Evolutionary conservation across 2,329 filamentous ascomycete species (phyloP), one percentile per base, ranked within the genome.

Genomic region (Alternaria gansuensis): DNA sequence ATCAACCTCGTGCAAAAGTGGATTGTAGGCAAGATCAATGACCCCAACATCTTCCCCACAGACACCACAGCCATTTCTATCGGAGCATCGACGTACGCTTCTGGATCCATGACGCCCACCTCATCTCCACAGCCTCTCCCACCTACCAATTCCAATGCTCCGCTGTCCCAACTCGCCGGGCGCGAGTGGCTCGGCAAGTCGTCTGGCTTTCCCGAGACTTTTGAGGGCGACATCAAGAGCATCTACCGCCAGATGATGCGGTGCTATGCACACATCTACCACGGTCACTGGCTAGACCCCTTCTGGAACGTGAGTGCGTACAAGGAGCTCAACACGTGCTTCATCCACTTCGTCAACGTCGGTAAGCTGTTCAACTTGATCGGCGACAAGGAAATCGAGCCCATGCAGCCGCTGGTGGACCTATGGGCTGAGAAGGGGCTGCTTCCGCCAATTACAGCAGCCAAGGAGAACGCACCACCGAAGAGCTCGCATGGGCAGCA

Each of bases 1-100:
- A 95, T 97, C 81, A 92, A 92, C 67, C 87, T 97, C 26, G 96
- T 98, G 77, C 93, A 97, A 80, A 92, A 94, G 73, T 98, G 94
- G 93, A 96, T 98, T 75, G 91, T 92, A 29, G 92, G 93, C 80
- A 98, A 98, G 81, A 92, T 97, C 65, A 92, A 95, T 71, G 93
- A 98, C 76, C 88, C 88, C 49, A 85, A 86, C 74, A 92, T 96
- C 79, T 97, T 98, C 80, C 94, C 94, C 5, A 97, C 92, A 40
- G 92, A 95, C 70, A 87, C 89, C 6, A 86, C 89, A 37, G 86
- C 86, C 41, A 84, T 90, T 48, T 90, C 89, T 17, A 88, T 85
- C 66, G 82, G 87, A 43, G 85, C 88, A 43, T 81, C 84, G 14
- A 83, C 83, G 46, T 87, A 84, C 63, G 79, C 83, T 14, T 82